Conservation (phyloP, 805 yeast species). For the Hanseniaspora mollemarum region DNA sequence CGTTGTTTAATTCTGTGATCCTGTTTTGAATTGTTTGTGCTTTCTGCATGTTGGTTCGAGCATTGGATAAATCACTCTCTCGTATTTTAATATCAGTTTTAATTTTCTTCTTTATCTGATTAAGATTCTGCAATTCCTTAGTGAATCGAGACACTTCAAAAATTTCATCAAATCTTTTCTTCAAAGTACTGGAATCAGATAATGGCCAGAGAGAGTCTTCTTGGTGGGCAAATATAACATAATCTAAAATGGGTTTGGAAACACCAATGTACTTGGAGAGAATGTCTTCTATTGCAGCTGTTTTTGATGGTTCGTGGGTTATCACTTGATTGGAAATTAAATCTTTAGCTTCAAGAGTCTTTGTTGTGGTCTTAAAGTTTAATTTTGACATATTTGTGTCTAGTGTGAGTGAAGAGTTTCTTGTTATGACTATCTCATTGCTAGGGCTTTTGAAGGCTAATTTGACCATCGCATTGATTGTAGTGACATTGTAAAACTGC, state of each 20-base stretch:
- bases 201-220: constrained; percentile 96
- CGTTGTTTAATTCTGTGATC: constrained; percentile 34
- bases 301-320: constrained; percentile 64
- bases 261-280: constrained; percentile 82
- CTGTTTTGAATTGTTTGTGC: constrained; percentile 48
- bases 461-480: constrained; percentile 81
- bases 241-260: constrained; percentile 73
- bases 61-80: constrained; percentile 44
- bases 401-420: constrained; percentile 64
- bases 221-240: constrained; percentile 93
- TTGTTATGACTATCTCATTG: constrained; percentile 65
- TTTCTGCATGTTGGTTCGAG: constrained; percentile 60
- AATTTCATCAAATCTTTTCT: constrained; percentile 89
- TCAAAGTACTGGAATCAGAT: constrained; percentile 76
- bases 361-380: constrained; percentile 53
- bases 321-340: constrained; percentile 51
- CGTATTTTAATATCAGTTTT: constrained; percentile 45
- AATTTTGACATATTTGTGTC: constrained; percentile 52
- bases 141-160: constrained; percentile 91
- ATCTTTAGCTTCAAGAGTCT: constrained; percentile 83
- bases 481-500: constrained; percentile 57
- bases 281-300: constrained; percentile 69
- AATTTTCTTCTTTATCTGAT: constrained; percentile 65
- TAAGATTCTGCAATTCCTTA: constrained; percentile 73
- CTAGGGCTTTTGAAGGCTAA: constrained; percentile 43